Conservation (phyloP, 2,329 filamentous ascomycete genomes). For the Incumbomyces delicatus region DNA sequence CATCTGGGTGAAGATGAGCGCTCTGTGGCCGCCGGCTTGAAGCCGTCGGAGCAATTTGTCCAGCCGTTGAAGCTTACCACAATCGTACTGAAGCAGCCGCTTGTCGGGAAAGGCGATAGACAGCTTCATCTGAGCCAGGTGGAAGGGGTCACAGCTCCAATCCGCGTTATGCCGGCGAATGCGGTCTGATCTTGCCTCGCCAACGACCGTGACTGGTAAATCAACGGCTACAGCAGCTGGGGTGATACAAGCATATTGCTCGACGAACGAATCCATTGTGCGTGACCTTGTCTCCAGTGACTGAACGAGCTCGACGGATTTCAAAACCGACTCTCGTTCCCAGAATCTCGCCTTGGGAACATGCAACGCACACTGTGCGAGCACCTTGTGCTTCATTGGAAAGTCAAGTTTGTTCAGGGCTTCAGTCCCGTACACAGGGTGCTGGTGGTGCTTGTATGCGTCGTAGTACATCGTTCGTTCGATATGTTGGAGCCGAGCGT, state of each 20-base stretch:
- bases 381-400: constrained; percentile 48
- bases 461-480: constrained; percentile 75
- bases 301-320: constrained; percentile 58
- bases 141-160: constrained; percentile 63
- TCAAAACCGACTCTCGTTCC: constrained; percentile 13
- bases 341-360: constrained; percentile 39
- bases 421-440: constrained; percentile 70
- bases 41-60: constrained; percentile 77
- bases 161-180: constrained; percentile 49
- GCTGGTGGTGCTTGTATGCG: constrained; percentile 66
- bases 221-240: constrained; percentile 78
- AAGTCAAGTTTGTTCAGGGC: constrained; percentile 67
- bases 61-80: constrained; percentile 86
- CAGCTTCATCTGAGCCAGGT: constrained; percentile 81
- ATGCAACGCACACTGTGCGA: constrained; percentile 34
- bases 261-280: constrained; percentile 62
- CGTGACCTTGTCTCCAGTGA: constrained; percentile 64
- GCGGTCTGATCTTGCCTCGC: constrained; percentile 46
- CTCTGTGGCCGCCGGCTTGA: constrained; percentile 82
- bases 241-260: constrained; percentile 86
- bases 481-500: constrained; percentile 64
- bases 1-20: constrained; percentile 98
- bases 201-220: constrained; percentile 58
- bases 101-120: constrained; percentile 97
- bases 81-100: constrained; percentile 92